Base-by-base conservation (phyloP, 2,329 filamentous ascomycete species). In the Trichoderma afroharzianum region DNA sequence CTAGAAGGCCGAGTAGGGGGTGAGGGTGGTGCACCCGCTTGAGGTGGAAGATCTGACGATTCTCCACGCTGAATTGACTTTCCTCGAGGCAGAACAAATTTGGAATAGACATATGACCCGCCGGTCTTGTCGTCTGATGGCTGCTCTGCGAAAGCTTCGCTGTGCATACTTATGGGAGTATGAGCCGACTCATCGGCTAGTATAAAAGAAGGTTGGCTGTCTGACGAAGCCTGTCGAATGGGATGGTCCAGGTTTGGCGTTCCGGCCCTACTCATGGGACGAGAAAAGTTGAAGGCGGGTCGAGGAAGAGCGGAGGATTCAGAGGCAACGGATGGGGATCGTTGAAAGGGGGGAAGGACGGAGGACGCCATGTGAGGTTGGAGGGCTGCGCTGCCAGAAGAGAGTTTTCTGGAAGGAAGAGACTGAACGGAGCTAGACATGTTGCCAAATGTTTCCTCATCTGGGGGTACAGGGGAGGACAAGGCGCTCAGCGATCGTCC, bases 211-310 rank as follows among this genome's bases (percentile, higher is more conserved):
- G 87, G 86, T 73, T 92, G 90, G 76, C 90, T 92, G 76, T 93
- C 91, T 6, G 86, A 89, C 24, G 90, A 92, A 8, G 88, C 84
- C 78, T 92, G 89, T 43, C 90, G 85, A 11, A 85, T 85, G 62
- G 90, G 89, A 57, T 83, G 80, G n/a, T 91, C 88, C 75, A 86
- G 82, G 58, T 77, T 82, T 18, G 88, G 88, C 14, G 87, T 90
- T 73, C 89, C 90, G 72, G 90, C 88, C 78, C 91, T 87, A 80
- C 95, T 98, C 73, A 97, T 83, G 0, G 96, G 96, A 57, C 96
- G 88, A 0, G 96, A 98, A 80, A 98, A 98, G 81, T 99, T 98
- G 82, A 97, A 95, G 0, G 92, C 90, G 1, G 94, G 92, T 18
- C 91, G 88, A 14, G 91, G 89, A 43, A 94, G 78, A 11, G 87